Evolutionary conservation across 1,284 basidiomycete genomes (phyloP), one percentile per base, ranked within the genome.

Genomic region (Cryptococcus sp.): DNA sequence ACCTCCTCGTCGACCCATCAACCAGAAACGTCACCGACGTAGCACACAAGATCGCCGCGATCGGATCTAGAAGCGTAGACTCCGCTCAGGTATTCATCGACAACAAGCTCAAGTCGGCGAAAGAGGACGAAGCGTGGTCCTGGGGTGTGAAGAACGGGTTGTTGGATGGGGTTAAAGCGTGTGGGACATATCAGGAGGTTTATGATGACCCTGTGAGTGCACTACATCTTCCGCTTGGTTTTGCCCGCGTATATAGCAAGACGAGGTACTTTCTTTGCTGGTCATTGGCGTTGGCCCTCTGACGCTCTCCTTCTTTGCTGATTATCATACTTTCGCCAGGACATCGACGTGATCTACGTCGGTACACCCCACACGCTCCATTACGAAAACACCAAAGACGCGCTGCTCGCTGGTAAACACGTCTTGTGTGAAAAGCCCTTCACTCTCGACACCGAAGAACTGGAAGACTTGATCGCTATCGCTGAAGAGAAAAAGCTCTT

Each of bases 291-390:
- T 42, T 42, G 25, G 25, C 25, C 25, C 25, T 3, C 6, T 6
- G 6, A 25, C 13, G 31, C 2, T 35, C 31, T 35, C 13, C 31
- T 31, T 50, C 8, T 8, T 19, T 50, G 49, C 17, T 19, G 19
- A 50, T 10, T 17, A n/a, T 17, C 49, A 11, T n/a, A 31, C 31
- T 50, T 5, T 10, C 22, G 39, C 27, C 62, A 91, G 88, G 80
- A 88, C 57, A 88, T 93, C 31, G 86, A 92, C 66, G 88, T 82
- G 3, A 81, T 93, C 52, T 93, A 92, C 77, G 87, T 93, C 55
- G 90, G 90, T 22, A 93, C 93, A 1, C 93, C 92, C 5, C 91
- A 95, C 74, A 89, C 90, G 0, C 82, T 84, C 61, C 93, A 96
- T 80, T 91, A 91, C 73, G 80, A 82, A 58, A 90, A 91, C 68